Percentiles rank a stretch among this genome's conserved stretches.
Evolutionary conservation across 495 filamentous ascomycete species (phyloP).

Genomic region (Friedmanniomyces simplex): DNA sequence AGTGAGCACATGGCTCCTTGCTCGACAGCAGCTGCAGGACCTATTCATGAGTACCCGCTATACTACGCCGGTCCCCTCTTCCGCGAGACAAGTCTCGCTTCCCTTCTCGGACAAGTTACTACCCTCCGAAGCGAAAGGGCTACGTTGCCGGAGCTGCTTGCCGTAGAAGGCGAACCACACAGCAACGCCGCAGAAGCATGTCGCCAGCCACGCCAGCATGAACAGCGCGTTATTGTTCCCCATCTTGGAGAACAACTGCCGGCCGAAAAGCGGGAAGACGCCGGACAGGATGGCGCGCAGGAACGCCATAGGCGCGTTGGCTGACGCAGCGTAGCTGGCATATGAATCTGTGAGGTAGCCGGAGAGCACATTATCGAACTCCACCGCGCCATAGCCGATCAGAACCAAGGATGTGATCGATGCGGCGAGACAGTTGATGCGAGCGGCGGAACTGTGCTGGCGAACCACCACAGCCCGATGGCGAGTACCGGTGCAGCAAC

Average conservation of each 20-base stretch:
- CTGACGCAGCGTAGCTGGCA: conserved; percentile 41
- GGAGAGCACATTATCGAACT: conserved; percentile 39
- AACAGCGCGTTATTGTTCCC: conserved; percentile 38
- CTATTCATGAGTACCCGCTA: too few species aligned
- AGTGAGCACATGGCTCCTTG: too few species aligned
- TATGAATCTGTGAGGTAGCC: conserved; percentile 48
- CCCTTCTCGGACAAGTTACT: neutral
- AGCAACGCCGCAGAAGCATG: conserved; percentile 37
- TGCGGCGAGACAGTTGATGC: conserved; percentile 19
- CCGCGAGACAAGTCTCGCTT: neutral
- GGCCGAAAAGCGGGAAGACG: conserved; percentile 38
- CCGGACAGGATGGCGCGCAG: conserved; percentile 37
- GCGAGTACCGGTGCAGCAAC: conserved; percentile 39
- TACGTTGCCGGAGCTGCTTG: conserved; percentile 33
- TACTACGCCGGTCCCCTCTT: too few species aligned
- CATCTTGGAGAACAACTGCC: conserved; percentile 36
- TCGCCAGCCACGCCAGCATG: conserved; percentile 37
- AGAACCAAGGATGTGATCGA: conserved; percentile 36
- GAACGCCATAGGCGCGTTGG: conserved; percentile 39
- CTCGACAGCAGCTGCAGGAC: too few species aligned
- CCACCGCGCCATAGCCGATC: conserved; percentile 42
- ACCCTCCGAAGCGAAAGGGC: conserved; percentile 13
- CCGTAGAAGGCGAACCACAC: conserved; percentile 39
- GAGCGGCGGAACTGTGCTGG: conserved; percentile 41
- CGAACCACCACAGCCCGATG: conserved; percentile 42